Base-by-base conservation (phyloP, 1,139 yeast species). In the Blastobotrys illinoisensis region DNA sequence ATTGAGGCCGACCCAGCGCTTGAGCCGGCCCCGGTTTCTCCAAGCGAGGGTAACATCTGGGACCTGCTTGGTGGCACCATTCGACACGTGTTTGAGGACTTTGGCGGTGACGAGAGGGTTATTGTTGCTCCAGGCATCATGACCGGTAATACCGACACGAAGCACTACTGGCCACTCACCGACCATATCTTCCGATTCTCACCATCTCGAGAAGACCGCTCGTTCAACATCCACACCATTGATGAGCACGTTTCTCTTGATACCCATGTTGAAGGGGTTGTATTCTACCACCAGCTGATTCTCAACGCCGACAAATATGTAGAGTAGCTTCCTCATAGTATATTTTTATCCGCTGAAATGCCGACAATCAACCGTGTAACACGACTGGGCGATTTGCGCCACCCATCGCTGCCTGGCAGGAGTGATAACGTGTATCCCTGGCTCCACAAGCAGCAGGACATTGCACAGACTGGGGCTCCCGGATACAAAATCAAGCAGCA, bases 101-200 rank as follows among this genome's bases (percentile, higher is more conserved):
- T 77, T 57, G 77, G 74, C 11, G 60, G 55, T 3, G 45, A 44
- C n/a, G 26, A 36, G 9, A 40, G 45, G 3, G 44, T 81, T 23
- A 71, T 83, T 26, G 74, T 85, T 52, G 74, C 91, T 1, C 95
- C 96, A 9, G 74, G 80, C 18, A 67, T 87, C 51, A 80, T 86
- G 81, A 78, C 88, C 6, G 96, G 88, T 26, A 89, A 88, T 69
- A 89, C 97, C 1, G 97, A 89, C 67, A 88, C 96, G 9, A 79
- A 80, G 66, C 79, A 81, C 67, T 88, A 86, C 72, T 87, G 95
- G 91, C 71, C 75, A 49, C 74, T 89, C 65, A 80, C 90, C n/a
- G 74, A 76, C 53, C 81, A 86, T 66, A 87, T 90, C 57, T 88
- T 78, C 75, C 79, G 97, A 64, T 85, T 78, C 68, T 67, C 78